Percentiles rank a stretch among this genome's conserved stretches.
Conservation (phyloP, 1,284 basidiomycete genomes). For the Hemileia vastatrix region DNA sequence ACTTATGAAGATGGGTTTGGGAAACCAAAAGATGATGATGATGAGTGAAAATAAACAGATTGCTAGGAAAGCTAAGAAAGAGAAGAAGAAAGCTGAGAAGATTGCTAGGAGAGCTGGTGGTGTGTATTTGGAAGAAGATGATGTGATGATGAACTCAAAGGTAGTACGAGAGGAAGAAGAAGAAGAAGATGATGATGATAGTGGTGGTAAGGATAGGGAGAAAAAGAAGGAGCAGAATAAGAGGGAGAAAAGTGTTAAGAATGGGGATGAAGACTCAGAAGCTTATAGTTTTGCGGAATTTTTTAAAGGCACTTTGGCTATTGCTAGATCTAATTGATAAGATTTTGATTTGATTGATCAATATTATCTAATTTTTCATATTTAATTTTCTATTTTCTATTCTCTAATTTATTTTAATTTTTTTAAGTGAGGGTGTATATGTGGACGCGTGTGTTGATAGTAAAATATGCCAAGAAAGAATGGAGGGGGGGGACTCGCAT, state of each 20-base stretch:
- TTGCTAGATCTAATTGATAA: too few species aligned
- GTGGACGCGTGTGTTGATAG: neutral
- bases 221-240: conserved; percentile 5
- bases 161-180: conserved; percentile 12
- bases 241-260: neutral
- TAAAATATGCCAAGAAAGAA: too few species aligned
- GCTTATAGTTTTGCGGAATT: conserved; percentile 29
- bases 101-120: conserved; percentile 36
- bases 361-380: conserved; percentile 3
- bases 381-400: neutral
- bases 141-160: conserved; percentile 5
- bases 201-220: conserved; percentile 1
- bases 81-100: conserved; percentile 33
- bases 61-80: conserved; percentile 34
- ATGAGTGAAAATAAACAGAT: conserved; percentile 27
- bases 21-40: too few species aligned
- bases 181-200: neutral
- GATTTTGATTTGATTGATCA: too few species aligned
- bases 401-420: neutral
- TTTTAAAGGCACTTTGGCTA: conserved; percentile 25
- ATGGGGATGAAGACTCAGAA: conserved; percentile 9
- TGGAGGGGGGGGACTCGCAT: too few species aligned
- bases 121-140: conserved; percentile 24
- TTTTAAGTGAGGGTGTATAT: neutral
- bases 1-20: conserved; percentile 22